Evolutionary conservation across 106 monocot genomes (phyloP).

Genomic region (Hemerocallis citrina): DNA sequence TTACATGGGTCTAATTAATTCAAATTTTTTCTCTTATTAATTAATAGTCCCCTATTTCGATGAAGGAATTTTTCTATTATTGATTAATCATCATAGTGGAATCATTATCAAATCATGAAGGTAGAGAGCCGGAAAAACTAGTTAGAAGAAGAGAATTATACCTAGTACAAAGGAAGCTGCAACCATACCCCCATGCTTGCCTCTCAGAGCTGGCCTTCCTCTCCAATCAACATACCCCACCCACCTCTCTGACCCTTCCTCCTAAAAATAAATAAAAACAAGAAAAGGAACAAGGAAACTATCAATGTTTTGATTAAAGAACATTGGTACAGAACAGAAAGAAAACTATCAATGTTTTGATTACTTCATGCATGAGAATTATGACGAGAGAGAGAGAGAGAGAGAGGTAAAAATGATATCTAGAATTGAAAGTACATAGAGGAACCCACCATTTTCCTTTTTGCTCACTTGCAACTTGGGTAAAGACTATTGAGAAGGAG

Average conservation of each 20-base stretch:
- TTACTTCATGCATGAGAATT: background rate
- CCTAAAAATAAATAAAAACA: constrained; percentile 23
- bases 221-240: constrained; percentile 80
- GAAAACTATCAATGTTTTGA: background rate
- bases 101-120: too few species aligned
- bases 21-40: too few species aligned
- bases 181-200: constrained; percentile 71
- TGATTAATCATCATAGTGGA: too few species aligned
- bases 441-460: too few species aligned
- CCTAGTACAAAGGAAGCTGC: constrained; percentile 78
- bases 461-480: too few species aligned
- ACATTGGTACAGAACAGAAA: background rate
- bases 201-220: constrained; percentile 51
- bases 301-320: background rate
- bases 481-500: too few species aligned
- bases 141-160: constrained; percentile 6
- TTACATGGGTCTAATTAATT: too few species aligned
- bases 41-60: too few species aligned
- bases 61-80: too few species aligned
- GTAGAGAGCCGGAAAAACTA: too few species aligned
- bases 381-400: background rate
- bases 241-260: constrained; percentile 46
- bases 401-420: background rate
- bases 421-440: too few species aligned
- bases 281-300: background rate